Base-by-base conservation (phyloP, 139 green algal species). In the Tetradesmus obliquus region DNA sequence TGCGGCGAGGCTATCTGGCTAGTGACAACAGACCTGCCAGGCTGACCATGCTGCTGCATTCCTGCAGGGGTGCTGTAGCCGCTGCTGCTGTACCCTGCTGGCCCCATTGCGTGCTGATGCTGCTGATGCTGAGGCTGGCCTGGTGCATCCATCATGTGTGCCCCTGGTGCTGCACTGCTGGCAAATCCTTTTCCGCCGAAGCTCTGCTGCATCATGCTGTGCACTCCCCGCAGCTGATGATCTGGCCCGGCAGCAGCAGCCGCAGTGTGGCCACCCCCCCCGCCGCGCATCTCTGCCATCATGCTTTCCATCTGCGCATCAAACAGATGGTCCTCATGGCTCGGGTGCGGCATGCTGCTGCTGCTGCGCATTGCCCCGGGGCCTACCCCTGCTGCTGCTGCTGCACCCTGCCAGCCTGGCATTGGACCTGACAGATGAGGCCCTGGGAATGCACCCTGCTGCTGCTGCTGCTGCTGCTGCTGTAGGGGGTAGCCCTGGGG, bases 121-220 rank as follows among this genome's bases (percentile, higher is more conserved):
- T n/a, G 58, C n/a, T 82, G 76, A 55, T 32, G n/a, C 72, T 45
- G 72, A 45, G 0, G 32, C 32, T 45, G 32, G 32, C 32, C 32
- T 45, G 32, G 32, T 81, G 76, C 2, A 55, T 51, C 76, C 76
- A 55, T 3, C 76, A 51, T 82, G 76, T 6, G 7, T 19, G 71
- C 10, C 71, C 22, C 72, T 81, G 76, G n/a, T 5, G 24, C 76
- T 54, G 76, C 76, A 5, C 24, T 53, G 76, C 24, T 51, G n/a
- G 76, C 76, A 19, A 53, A 3, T 3, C 76, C 76, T 19, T 76
- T 76, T 22, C 24, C 76, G 9, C n/a, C n/a, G n/a, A 17, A 55
- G 24, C 76, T 55, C n/a, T 3, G 76, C 76, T 82, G 71, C 76
- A 82, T 51, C 76, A 82, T 82, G n/a, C 76, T 82, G 76, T 55